Conservation (phyloP, 257 asterid genomes). For the Solanum lignicaule region DNA sequence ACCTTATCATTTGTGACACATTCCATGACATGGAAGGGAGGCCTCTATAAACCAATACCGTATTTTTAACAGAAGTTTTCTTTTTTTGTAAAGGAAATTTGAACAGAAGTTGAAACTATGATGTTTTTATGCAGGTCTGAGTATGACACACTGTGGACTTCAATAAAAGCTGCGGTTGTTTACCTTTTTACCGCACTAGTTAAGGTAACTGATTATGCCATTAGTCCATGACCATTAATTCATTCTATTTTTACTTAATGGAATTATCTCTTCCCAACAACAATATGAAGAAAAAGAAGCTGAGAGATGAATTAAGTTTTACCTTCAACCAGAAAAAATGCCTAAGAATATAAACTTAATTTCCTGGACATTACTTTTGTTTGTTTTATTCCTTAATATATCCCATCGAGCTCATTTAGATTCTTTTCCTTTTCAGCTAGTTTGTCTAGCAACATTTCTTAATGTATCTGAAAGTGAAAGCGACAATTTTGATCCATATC, state of each 20-base stretch:
- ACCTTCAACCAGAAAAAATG: not conserved
- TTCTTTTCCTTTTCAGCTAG: constrained; percentile 52
- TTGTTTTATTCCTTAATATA: not conserved
- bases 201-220: constrained; percentile 40
- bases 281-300: not conserved
- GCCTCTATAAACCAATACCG: not conserved
- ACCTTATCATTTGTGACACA: not conserved
- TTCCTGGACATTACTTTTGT: not conserved
- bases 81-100: not conserved
- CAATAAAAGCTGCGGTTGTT: constrained; percentile 70
- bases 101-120: not conserved
- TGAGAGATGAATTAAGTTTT: not conserved
- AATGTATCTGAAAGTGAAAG: constrained; percentile 86
- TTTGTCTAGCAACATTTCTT: constrained; percentile 94
- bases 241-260: not conserved
- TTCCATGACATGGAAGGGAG: not conserved
- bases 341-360: not conserved
- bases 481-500: constrained; percentile 88
- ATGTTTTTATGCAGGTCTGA: constrained; percentile 52
- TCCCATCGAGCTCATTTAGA: not conserved
- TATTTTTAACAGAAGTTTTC: not conserved
- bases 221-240: not conserved
- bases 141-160: constrained; percentile 93
- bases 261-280: not conserved
- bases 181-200: constrained; percentile 77